Conservation (phyloP, 2,329 filamentous ascomycete species). For the Tolypocladium nubicola region DNA sequence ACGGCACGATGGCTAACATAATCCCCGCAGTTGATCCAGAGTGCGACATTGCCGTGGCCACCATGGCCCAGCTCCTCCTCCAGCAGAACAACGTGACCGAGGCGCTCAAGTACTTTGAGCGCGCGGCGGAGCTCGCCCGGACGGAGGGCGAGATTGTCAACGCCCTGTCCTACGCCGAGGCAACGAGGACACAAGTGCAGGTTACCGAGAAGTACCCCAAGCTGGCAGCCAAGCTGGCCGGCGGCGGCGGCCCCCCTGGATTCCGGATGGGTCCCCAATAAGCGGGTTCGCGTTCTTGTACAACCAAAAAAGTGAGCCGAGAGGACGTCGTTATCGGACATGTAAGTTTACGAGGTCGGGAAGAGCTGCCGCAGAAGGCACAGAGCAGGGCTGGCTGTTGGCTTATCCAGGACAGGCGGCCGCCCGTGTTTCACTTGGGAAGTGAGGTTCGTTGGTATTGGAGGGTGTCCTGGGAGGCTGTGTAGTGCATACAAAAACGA, state of each 20-base stretch:
- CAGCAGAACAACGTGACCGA: conserved; percentile 97
- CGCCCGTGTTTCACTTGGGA: background rate
- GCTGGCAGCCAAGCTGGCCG: conserved; percentile 56
- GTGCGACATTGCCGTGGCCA: conserved; percentile 96
- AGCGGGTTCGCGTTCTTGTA: conserved; percentile 1
- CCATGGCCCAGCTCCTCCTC: conserved; percentile 93
- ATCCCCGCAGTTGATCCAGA: conserved; percentile 73
- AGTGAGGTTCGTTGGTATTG: background rate
- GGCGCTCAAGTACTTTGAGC: conserved; percentile 93
- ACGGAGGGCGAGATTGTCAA: conserved; percentile 96
- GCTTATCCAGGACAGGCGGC: background rate
- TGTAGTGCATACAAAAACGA: background rate
- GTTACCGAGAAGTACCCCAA: conserved; percentile 81
- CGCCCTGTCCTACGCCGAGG: conserved; percentile 92
- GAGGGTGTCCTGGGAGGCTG: background rate
- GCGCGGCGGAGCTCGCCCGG: conserved; percentile 83
- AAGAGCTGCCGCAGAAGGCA: background rate
- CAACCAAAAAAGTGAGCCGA: background rate
- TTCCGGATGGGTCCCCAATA: conserved; percentile 25
- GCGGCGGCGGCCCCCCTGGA: conserved; percentile 22
- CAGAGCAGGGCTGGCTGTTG: background rate
- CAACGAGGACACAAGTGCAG: conserved; percentile 89
- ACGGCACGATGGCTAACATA: conserved; percentile 23
- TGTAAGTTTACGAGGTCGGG: conserved; percentile 1
- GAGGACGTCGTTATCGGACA: background rate